These are phyloP conservation scores for Talaromyces wortmannii DNA, from an alignment of 495 filamentous ascomycete species.

Conservation along the genomic window DNA sequence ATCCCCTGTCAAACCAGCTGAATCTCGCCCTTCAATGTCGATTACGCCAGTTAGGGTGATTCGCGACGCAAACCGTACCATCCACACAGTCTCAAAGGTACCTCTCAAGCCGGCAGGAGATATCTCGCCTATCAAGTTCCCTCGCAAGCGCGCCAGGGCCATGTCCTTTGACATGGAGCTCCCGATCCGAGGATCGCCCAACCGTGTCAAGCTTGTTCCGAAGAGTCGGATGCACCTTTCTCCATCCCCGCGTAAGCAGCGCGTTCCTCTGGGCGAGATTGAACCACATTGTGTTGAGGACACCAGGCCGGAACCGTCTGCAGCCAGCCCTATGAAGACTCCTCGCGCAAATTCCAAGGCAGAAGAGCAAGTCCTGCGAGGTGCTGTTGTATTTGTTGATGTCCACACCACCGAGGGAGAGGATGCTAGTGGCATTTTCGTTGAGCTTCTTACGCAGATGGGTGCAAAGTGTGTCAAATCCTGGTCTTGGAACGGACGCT, in stretches of 20 bases:
- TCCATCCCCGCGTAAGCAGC: not conserved
- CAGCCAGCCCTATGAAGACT: constrained; percentile 22
- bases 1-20: not conserved
- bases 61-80: constrained; percentile 19
- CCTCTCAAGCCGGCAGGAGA: constrained; percentile 65
- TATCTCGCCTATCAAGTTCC: constrained; percentile 48
- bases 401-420: constrained; percentile 87
- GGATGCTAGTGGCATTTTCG: constrained; percentile 77
- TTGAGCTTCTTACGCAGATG: constrained; percentile 74
- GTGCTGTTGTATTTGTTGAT: constrained; percentile 84
- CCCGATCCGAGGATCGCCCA: not conserved
- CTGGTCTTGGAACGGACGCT: constrained; percentile 76
- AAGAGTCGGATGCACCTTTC: not conserved
- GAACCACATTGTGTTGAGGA: not conserved
- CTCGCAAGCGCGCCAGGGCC: constrained; percentile 47
- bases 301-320: constrained; percentile 4
- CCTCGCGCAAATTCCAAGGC: constrained; percentile 17
- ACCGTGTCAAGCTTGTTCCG: not conserved
- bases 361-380: constrained; percentile 42
- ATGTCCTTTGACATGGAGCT: constrained; percentile 17
- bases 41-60: constrained; percentile 5
- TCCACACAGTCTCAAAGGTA: constrained; percentile 71
- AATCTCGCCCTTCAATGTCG: constrained; percentile 2
- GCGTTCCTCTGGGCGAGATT: not conserved
- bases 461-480: constrained; percentile 76